Percentiles rank a stretch among this genome's conserved stretches.
These are phyloP conservation scores for Rutstroemia sydowiana DNA, from an alignment of 2,329 filamentous ascomycete genomes.

Conservation along the genomic window DNA sequence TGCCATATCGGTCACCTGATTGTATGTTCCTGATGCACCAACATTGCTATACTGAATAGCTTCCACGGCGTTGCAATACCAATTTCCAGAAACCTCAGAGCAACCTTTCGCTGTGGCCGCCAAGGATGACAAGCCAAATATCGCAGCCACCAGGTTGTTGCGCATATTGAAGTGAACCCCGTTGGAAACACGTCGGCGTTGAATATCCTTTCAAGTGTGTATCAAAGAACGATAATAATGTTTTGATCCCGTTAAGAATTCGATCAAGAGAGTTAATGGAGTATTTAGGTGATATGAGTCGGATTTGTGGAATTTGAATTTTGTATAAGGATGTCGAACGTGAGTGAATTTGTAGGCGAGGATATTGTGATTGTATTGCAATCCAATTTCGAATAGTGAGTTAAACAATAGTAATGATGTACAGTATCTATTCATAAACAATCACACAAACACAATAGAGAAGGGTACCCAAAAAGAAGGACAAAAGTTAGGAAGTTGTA, in stretches of 20 bases:
- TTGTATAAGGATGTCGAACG: no score
- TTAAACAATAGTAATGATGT: neutral
- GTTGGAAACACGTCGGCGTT: no score
- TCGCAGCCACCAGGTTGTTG: constrained; percentile 1
- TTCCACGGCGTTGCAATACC: constrained; percentile 57
- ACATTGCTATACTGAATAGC: constrained; percentile 63
- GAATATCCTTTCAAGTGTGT: no score
- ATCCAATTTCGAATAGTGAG: neutral
- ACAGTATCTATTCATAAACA: neutral
- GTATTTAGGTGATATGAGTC: no score
- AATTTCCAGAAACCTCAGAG: constrained; percentile 42
- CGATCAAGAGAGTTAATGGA: no score
- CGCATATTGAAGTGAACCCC: constrained; percentile 5
- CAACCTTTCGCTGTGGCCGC: constrained; percentile 8
- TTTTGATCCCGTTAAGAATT: no score
- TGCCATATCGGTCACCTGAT: constrained; percentile 56
- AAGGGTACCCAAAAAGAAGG: constrained; percentile 2
- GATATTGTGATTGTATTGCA: neutral
- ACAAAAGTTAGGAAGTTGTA: neutral
- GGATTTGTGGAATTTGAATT: no score
- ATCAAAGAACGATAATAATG: no score
- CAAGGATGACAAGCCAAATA: neutral
- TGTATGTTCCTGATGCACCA: constrained; percentile 53
- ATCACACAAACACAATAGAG: neutral
- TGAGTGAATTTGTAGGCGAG: no score